Percentiles rank a stretch among this genome's conserved stretches.
phyloP scores from a whole-genome alignment of 768 basidiomycete genomes.

The Lactarius indigo region DNA sequence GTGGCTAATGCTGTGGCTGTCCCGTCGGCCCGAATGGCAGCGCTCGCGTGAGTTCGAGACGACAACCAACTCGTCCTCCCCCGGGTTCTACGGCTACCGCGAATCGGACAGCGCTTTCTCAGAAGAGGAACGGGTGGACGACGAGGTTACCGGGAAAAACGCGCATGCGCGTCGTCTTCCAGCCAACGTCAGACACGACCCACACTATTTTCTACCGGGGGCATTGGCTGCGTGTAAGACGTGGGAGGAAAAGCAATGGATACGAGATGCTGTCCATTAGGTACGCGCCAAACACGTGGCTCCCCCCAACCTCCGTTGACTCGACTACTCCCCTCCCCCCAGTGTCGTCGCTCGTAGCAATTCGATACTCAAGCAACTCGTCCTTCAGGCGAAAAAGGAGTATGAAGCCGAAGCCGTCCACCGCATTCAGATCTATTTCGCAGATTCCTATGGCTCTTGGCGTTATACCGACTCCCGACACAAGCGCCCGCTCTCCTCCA shows the following conservation, averaged over 20 bases:
- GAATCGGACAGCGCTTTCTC: slow-evolving; percentile 54
- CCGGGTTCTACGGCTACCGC: slow-evolving; percentile 48
- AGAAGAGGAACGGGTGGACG: slow-evolving; percentile 45
- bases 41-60: slow-evolving; percentile 87
- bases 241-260: slow-evolving; percentile 66
- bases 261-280: slow-evolving; percentile 77
- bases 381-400: slow-evolving; percentile 84
- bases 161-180: slow-evolving; percentile 82
- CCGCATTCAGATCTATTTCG: slow-evolving; percentile 86
- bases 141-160: slow-evolving; percentile 59
- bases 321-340: slow-evolving; percentile 12
- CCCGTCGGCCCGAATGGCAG: slow-evolving; percentile 83
- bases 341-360: slow-evolving; percentile 84
- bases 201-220: slow-evolving; percentile 85
- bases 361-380: slow-evolving; percentile 81
- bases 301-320: slow-evolving; percentile 4
- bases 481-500: slow-evolving; percentile 84
- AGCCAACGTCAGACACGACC: slow-evolving; percentile 83
- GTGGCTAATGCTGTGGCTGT: slow-evolving; percentile 90
- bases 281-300: slow-evolving; percentile 35
- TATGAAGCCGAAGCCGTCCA: slow-evolving; percentile 86
- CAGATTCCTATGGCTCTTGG: slow-evolving; percentile 86
- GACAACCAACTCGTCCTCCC: slow-evolving; percentile 68
- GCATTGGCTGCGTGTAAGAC: slow-evolving; percentile 77
- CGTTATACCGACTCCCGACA: slow-evolving; percentile 83